Evolutionary conservation across 805 yeast species (phyloP), one percentile per base, ranked within the genome.

Genomic region (Cyberlindnera suaveolens): DNA sequence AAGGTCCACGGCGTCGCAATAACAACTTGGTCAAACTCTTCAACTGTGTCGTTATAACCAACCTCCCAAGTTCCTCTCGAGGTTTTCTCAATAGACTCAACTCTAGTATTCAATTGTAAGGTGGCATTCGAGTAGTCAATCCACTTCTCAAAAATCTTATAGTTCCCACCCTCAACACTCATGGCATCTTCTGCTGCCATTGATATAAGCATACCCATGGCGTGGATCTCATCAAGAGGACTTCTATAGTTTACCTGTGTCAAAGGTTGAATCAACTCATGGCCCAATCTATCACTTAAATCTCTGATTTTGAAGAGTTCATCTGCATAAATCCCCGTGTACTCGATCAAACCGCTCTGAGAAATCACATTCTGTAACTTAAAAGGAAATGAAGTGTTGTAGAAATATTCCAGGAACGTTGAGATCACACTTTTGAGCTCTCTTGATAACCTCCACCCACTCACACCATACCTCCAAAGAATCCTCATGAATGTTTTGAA

Each of bases 161-260:
- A 67, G 47, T 73, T 74, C 6, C 79, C 79, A 6, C 77, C 78
- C 3, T 54, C 50, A 3, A 74, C 64, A 4, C 57, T 49, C 10
- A 48, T 42, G 2, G 67, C 66, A 11, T 60, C 64, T 2, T 57
- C 57, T 0, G 75, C 69, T 3, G 72, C 64, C 20, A 70, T 29
- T 11, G 69, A 57, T 14, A 73, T 72, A 23, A 65, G 39, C 1
- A 70, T 59, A 1, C 68, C 78, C 16, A 73, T 46, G 0, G 66
- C 69, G 42, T 72, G 75, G n/a, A 72, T 63, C n/a, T 66, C 57
- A 37, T 63, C 53, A 7, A 70, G 39, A 42, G 69, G 58, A 19
- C 66, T 69, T 2, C 70, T 67, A 52, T 72, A 74, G 53, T 72
- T 74, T 39, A 61, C 71, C 42, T 78, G 53, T 0, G 75, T 68